These are phyloP conservation scores for Orbilia quercus DNA, from an alignment of 2,329 filamentous ascomycete species.

Conservation along the genomic window DNA sequence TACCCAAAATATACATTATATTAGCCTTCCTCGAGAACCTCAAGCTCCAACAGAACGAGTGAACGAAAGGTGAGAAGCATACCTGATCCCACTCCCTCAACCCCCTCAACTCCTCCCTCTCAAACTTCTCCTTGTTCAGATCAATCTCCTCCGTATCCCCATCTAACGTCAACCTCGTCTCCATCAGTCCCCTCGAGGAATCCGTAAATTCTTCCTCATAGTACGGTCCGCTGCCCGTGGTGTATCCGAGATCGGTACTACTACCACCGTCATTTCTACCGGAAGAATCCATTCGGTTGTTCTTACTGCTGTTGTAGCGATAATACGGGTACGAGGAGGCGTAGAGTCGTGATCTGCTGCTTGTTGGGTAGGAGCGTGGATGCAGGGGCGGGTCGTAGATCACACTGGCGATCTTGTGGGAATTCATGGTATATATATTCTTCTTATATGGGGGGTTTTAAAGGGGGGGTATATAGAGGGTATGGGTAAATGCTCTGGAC, in stretches of 20 bases:
- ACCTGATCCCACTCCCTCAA: conserved; percentile 39
- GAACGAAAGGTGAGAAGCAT: neutral
- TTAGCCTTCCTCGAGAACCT: neutral
- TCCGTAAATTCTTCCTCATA: conserved; percentile 42
- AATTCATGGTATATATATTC: conserved; percentile 28
- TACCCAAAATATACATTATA: neutral
- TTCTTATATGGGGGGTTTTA: neutral
- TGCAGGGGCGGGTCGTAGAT: conserved; percentile 34
- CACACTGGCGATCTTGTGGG: conserved; percentile 51
- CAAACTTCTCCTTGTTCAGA: conserved; percentile 47
- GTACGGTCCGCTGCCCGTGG: conserved; percentile 35
- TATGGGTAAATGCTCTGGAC: no score
- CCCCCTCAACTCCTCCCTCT: conserved; percentile 40
- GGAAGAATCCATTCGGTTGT: conserved; percentile 30
- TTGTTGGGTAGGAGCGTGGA: conserved; percentile 11
- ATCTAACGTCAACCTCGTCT: conserved; percentile 20
- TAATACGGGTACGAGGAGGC: conserved; percentile 38
- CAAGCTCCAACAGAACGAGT: neutral
- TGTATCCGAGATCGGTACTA: conserved; percentile 7
- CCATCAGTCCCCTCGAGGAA: conserved; percentile 35
- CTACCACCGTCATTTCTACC: neutral
- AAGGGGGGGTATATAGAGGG: neutral
- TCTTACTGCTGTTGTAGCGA: conserved; percentile 36
- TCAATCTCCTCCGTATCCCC: conserved; percentile 34
- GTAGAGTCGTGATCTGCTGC: conserved; percentile 19